Evolutionary conservation across 768 basidiomycete genomes (phyloP).

Genomic region (Boletellus sp.): DNA sequence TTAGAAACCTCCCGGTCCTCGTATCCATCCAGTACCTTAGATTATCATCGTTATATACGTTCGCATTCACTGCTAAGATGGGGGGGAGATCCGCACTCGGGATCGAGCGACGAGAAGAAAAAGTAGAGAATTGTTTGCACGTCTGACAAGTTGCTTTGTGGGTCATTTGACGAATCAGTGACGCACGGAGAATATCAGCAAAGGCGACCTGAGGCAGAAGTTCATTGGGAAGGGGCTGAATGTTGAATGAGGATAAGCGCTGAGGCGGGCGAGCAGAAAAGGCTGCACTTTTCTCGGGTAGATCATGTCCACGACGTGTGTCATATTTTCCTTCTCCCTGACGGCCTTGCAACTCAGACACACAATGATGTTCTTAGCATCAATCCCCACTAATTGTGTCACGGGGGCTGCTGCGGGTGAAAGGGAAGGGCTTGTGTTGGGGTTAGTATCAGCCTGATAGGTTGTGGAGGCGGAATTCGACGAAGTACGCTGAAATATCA

Average conservation of each 20-base stretch:
- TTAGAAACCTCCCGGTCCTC: constrained; percentile 46
- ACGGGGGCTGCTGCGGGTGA: constrained; percentile 63
- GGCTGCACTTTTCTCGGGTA: constrained; percentile 77
- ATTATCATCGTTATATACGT: constrained; percentile 72
- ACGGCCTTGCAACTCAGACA: constrained; percentile 73
- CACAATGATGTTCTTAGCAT: constrained; percentile 68
- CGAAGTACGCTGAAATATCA: constrained; percentile 38
- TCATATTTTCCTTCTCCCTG: constrained; percentile 70
- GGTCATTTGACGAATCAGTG: constrained; percentile 74
- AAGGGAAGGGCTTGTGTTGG: constrained; percentile 9
- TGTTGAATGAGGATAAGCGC: not conserved
- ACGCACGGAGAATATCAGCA: constrained; percentile 62
- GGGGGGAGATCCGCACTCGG: constrained; percentile 69
- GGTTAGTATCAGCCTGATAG: constrained; percentile 21
- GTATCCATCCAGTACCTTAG: constrained; percentile 72
- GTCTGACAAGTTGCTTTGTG: constrained; percentile 84
- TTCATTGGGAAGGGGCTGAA: constrained; percentile 37
- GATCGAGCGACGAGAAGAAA: constrained; percentile 67
- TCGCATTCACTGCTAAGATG: constrained; percentile 82
- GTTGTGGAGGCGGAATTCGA: not conserved
- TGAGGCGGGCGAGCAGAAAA: not conserved
- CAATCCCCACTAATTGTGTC: constrained; percentile 81
- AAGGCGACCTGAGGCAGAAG: constrained; percentile 48
- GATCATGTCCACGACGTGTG: constrained; percentile 79
- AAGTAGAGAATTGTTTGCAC: constrained; percentile 75